Evolutionary conservation across 129 eudicot species (phyloP).

Genomic region (Lactuca sativa): DNA sequence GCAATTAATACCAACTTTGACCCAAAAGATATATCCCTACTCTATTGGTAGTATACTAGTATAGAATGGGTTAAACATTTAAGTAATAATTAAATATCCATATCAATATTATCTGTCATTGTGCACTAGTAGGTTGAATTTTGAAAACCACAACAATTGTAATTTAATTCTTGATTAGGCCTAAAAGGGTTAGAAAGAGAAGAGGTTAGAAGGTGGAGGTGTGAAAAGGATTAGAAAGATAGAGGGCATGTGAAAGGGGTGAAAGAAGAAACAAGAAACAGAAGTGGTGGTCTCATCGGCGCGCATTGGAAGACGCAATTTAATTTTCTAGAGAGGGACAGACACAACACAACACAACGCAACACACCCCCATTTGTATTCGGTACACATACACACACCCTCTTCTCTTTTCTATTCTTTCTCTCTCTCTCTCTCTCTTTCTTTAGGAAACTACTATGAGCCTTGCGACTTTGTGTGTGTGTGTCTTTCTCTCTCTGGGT

Average conservation of each 20-base stretch:
- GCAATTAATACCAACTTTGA: not conserved
- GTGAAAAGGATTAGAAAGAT: conserved; percentile 35
- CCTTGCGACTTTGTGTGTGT: conserved; percentile 32
- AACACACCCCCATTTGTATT: conserved; percentile 18
- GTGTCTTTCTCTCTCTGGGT: conserved; percentile 14
- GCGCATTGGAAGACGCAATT: conserved; percentile 28
- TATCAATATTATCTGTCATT: not conserved
- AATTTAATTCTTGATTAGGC: not conserved
- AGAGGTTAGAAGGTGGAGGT: conserved; percentile 31
- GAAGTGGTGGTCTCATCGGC: conserved; percentile 20
- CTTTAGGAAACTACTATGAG: conserved; percentile 25
- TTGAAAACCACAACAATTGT: not conserved
- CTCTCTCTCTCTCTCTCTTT: not conserved
- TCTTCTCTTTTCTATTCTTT: not conserved
- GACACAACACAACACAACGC: not conserved
- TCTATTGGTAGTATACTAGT: not conserved
- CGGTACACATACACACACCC: conserved; percentile 10
- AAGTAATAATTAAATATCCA: too few species aligned
- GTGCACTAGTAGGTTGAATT: conserved; percentile 19
- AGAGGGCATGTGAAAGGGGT: conserved; percentile 31
- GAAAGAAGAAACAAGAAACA: conserved; percentile 32
- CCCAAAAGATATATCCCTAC: not conserved
- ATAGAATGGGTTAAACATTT: not conserved
- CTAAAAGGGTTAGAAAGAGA: conserved; percentile 28
- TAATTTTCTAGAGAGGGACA: conserved; percentile 7